A percentile compares a stretch with the other conserved stretches of the same genome.
Evolutionary conservation across 148 eudicot species (phyloP).

Genomic region (Camellia granthamiana): DNA sequence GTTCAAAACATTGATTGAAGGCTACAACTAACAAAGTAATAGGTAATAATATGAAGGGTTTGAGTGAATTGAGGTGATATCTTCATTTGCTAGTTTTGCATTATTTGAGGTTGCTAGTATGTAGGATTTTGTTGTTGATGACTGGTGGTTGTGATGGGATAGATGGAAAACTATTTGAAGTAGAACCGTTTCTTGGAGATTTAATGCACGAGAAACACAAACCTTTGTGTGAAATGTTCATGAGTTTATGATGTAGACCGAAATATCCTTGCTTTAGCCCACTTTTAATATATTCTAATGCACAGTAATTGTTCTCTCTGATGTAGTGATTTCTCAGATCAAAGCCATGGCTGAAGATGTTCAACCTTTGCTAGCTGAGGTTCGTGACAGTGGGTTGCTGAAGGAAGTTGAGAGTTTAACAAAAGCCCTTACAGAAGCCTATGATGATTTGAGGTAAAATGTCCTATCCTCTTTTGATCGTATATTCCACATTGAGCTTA

Average conservation of each 20-base stretch:
- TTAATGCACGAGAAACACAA: background rate
- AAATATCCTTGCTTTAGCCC: background rate
- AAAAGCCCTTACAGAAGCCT: constrained; percentile 77
- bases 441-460: constrained; percentile 75
- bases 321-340: constrained; percentile 79
- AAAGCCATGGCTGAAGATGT: constrained; percentile 91
- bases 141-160: background rate
- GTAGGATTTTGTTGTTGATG: background rate
- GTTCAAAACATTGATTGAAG: background rate
- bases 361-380: constrained; percentile 85
- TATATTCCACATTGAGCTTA: background rate
- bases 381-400: constrained; percentile 82
- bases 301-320: constrained; percentile 38
- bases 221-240: background rate
- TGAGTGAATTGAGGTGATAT: background rate
- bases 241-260: background rate
- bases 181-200: background rate
- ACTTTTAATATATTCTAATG: constrained; percentile 28
- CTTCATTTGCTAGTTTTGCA: background rate
- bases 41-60: background rate
- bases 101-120: background rate
- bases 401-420: constrained; percentile 87
- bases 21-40: background rate
- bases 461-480: background rate
- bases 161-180: background rate